Evolutionary conservation across 352 stramenopile genomes (phyloP).

Genomic region (Globisporangium radiosum): DNA sequence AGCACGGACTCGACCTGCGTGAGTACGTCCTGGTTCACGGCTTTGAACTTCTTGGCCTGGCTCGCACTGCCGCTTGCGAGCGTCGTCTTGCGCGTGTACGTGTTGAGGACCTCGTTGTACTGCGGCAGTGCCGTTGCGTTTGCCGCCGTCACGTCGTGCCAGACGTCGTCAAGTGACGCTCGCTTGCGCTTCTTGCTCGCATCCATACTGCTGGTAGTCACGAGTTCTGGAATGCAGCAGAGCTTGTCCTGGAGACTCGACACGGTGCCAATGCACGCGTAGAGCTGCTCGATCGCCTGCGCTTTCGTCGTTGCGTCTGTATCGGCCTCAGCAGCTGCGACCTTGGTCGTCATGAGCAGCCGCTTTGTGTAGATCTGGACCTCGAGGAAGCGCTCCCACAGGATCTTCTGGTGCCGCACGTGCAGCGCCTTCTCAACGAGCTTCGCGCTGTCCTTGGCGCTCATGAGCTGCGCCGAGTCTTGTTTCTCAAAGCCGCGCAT

Average conservation of each 20-base stretch:
- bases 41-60: constrained; percentile 84
- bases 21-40: constrained; percentile 83
- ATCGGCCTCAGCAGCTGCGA: constrained; percentile 7
- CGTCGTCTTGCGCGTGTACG: constrained; percentile 69
- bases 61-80: constrained; percentile 26
- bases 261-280: constrained; percentile 56
- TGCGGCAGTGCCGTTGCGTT: constrained; percentile 52
- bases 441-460: constrained; percentile 68
- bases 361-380: constrained; percentile 84
- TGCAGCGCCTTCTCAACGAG: constrained; percentile 71
- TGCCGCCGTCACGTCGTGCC: constrained; percentile 32
- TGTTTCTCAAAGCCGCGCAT: constrained; percentile 74
- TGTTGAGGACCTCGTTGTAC: constrained; percentile 82
- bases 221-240: constrained; percentile 59
- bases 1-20: constrained; percentile 81
- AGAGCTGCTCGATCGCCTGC: constrained; percentile 37
- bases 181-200: constrained; percentile 64
- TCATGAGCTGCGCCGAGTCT: constrained; percentile 70
- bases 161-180: constrained; percentile 37
- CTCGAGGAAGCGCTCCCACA: constrained; percentile 83
- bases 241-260: constrained; percentile 54
- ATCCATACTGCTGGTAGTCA: constrained; percentile 1
- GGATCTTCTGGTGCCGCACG: constrained; percentile 75
- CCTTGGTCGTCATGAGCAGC: constrained; percentile 48
- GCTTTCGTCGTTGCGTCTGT: constrained; percentile 29